These are phyloP conservation scores for Heliamphora pulchella DNA, from an alignment of 179 eudicot genomes.

Conservation along the genomic window DNA sequence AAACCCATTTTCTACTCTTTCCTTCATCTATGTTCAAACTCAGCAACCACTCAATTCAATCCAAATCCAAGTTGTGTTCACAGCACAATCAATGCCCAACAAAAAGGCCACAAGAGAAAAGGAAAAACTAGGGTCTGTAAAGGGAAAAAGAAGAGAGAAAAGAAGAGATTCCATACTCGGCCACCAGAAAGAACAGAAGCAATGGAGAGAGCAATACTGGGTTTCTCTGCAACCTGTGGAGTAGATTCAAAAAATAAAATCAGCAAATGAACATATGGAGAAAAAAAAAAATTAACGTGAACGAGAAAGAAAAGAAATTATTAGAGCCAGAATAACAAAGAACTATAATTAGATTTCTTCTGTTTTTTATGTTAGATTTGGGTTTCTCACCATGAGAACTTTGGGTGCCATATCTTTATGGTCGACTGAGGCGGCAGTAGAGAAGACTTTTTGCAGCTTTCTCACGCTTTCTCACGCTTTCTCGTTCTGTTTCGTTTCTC, in stretches of 20 bases:
- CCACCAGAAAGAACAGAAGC: conserved; percentile 74
- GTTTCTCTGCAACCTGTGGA: conserved; percentile 85
- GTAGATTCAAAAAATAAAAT: not conserved
- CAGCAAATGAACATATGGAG: not conserved
- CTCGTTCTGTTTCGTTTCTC: too few relatives aligned
- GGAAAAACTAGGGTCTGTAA: not conserved
- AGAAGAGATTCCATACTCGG: conserved; percentile 36
- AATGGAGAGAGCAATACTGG: conserved; percentile 80
- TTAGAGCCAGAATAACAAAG: not conserved
- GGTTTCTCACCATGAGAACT: conserved; percentile 35
- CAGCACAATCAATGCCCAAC: not conserved
- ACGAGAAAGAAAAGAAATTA: not conserved
- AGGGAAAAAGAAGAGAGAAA: not conserved
- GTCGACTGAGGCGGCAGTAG: too few relatives aligned
- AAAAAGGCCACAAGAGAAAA: conserved; percentile 5
- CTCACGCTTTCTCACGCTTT: too few relatives aligned
- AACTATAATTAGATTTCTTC: not conserved
- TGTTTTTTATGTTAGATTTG: not conserved
- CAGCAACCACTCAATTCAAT: not conserved
- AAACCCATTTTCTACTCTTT: not conserved
- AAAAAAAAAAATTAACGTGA: not conserved
- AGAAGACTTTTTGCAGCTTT: too few relatives aligned
- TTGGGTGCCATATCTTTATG: conserved; percentile 29
- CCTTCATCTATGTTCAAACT: not conserved
- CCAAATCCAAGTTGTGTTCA: not conserved